Evolutionary conservation across 2,329 filamentous ascomycete species (phyloP), one percentile per base, ranked within the genome.

Genomic region (Ceratocystis albifundus): DNA sequence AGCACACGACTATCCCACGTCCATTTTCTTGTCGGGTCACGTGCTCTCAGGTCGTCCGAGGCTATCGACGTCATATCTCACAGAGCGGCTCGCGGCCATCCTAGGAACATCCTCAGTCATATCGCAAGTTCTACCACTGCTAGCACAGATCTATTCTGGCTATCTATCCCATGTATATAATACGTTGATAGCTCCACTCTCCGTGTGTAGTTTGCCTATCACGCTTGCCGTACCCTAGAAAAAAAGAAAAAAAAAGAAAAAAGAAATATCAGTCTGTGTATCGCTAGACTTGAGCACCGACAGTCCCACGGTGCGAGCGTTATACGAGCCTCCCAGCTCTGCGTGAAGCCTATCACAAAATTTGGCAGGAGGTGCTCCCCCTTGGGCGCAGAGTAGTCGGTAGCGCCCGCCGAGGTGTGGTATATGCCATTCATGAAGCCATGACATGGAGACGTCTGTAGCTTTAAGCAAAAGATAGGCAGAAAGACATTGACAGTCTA

Each of bases 401-500:
- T 79, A 75, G 86, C 79, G 66, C 77, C 77, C 1, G 83, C 80
- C 0, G 80, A 78, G 4, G 79, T 75, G 7, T 81, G 68, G 72
- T 80, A 84, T 80, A 84, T 22, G 79, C 80, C 0, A 84, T 83
- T 55, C 81, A 75, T 0, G 70, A 71, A 6, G 84, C 81, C 28
- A 86, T 77, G 0, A 82, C 85, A 55, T 86, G 80, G 57, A 86
- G 72, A 76, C 84, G 83, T 22, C 84, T 83, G 73, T 86, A 83
- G 72, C 85, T 83, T 1, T 71, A 71, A 12, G 72, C 70, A 44
- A 82, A 76, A 86, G 83, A 46, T 73, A 70, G 83, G 83, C 1
- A 86, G 74, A 72, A 85, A 85, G 64, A 82, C 76, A 69, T 81
- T 80, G 0, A 78, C 73, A 8, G 84, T 76, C 74, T 79, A 80